Percentiles rank a stretch among this genome's conserved stretches.
Conservation (phyloP, 208 protist genomes). For the Trypanosomatidae sp. region DNA sequence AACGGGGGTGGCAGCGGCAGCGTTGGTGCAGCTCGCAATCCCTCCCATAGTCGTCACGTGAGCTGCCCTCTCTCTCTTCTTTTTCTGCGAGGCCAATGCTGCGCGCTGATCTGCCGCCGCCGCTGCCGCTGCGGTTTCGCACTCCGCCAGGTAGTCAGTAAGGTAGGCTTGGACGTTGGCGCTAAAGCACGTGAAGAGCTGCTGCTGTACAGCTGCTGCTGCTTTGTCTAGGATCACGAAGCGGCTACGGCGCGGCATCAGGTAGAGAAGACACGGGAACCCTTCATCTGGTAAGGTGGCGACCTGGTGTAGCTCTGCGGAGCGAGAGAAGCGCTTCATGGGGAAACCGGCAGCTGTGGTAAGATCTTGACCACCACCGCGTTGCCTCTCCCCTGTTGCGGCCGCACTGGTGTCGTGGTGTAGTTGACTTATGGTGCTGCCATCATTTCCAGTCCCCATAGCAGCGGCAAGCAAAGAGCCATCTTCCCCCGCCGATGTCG, state of each 20-base stretch:
- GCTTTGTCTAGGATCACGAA: conserved; percentile 21
- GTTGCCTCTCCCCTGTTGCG: conserved; percentile 11
- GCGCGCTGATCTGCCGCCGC: neutral
- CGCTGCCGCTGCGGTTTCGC: conserved; percentile 6
- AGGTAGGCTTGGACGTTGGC: conserved; percentile 25
- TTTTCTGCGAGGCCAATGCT: neutral
- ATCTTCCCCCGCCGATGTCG: neutral
- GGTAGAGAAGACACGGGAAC: conserved; percentile 44
- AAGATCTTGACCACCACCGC: neutral
- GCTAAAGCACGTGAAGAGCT: conserved; percentile 31
- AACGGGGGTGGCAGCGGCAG: neutral
- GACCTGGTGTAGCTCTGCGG: conserved; percentile 33
- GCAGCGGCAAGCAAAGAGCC: neutral
- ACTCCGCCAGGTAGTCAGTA: conserved; percentile 6
- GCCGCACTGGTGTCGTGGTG: conserved; percentile 5
- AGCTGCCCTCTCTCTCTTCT: neutral
- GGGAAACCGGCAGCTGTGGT: neutral
- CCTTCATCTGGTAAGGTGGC: conserved; percentile 45
- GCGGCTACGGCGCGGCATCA: conserved; percentile 36
- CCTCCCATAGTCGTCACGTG: neutral
- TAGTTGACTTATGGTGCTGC: neutral
- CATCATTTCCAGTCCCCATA: neutral
- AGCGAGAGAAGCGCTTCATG: conserved; percentile 20
- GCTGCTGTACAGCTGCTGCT: conserved; percentile 23
- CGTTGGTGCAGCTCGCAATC: neutral